Conservation (phyloP, 2,329 filamentous ascomycete genomes). For the Alternaria burnsii region DNA sequence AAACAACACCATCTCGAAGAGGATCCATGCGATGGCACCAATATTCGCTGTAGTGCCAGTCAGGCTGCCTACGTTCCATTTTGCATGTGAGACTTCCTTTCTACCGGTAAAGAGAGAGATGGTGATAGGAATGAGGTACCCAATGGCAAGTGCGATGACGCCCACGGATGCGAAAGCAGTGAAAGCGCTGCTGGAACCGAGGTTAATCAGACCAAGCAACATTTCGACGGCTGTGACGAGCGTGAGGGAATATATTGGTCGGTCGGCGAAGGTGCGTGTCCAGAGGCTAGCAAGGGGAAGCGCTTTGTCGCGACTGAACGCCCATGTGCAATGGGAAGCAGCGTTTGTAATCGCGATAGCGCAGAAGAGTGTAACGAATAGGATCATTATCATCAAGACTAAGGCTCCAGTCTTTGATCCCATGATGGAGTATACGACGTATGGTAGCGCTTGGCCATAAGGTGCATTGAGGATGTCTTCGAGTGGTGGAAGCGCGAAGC, state of each 20-base stretch:
- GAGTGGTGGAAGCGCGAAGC: conserved; percentile 59
- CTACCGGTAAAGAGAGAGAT: neutral
- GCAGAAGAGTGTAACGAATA: conserved; percentile 63
- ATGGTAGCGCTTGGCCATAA: conserved; percentile 60
- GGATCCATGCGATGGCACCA: neutral
- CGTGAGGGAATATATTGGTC: conserved; percentile 59
- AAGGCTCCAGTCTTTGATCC: conserved; percentile 54
- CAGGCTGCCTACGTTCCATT: neutral
- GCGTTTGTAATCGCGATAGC: conserved; percentile 63
- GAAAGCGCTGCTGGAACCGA: neutral
- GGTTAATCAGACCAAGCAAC: neutral
- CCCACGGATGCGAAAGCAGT: neutral
- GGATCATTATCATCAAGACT: conserved; percentile 50
- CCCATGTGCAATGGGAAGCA: conserved; percentile 59
- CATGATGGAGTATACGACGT: conserved; percentile 61
- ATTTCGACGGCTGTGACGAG: neutral
- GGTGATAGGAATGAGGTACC: neutral
- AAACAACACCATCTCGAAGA: neutral
- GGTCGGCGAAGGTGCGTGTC: conserved; percentile 19
- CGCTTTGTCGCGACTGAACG: conserved; percentile 57
- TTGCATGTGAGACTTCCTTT: neutral
- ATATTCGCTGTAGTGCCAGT: neutral
- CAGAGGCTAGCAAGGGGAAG: conserved; percentile 52
- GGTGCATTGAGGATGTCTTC: conserved; percentile 57
- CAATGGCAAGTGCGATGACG: neutral